Evolutionary conservation across 1,139 yeast genomes (phyloP), one percentile per base, ranked within the genome.

Genomic region (Maudiozyma humilis): DNA sequence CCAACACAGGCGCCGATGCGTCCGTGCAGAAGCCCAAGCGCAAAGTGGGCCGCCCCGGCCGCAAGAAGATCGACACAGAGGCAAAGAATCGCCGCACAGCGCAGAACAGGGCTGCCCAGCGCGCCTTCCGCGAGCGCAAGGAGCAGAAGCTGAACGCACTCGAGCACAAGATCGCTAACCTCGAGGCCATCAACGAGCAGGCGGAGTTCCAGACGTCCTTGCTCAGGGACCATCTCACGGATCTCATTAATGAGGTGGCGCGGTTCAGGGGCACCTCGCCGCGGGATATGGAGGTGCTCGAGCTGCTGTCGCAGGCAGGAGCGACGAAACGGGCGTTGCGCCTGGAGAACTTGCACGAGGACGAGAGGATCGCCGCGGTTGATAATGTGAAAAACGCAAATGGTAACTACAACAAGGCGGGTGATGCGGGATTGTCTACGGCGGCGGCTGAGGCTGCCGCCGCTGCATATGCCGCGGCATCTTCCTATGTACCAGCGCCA

Each of bases 21-120:
- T 36, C 39, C 6, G 12, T 36, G 12, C 32, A 36, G 32, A 36
- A 36, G 17, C 39, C 39, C 7, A 51, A 51, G 34, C 63, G 65
- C 49, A 57, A 67, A 45, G 56, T 52, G 10, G 55, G 57, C 36
- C 73, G 72, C 52, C 79, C 82, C 0, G 85, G 85, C 3, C 73
- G 96, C 50, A 87, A 85, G 67, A 88, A 85, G 0, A 69, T 82
- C 45, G 83, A 80, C 15, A 75, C 82, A 3, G 95, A 84, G 60
- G 95, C 96, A 3, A 75, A 71, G 53, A 79, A 80, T 56, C 89
- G 87, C 70, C 73, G 98, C 55, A 87, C 95, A 17, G 97, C 96
- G 1, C 98, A 91, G 66, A 91, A 91, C 64, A 74, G 98, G 58
- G 96, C 96, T 6, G 98, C 98, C 17, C 98, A 91, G 66, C 72